Percentiles rank a stretch among this genome's conserved stretches.
Conservation (phyloP, 2,329 filamentous ascomycete species). For the Aspergillus texensis region DNA sequence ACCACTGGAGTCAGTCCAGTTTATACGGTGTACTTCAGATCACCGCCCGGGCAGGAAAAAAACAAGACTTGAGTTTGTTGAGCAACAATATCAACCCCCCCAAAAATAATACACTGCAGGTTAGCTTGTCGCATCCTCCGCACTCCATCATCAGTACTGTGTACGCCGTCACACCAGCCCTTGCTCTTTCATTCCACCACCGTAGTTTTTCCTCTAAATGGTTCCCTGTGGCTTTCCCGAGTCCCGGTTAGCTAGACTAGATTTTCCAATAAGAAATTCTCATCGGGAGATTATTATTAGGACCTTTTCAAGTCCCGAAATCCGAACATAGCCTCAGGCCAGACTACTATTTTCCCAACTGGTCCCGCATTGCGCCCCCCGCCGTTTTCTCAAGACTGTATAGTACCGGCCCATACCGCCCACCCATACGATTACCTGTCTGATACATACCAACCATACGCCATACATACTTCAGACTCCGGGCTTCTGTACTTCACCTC, state of each 20-base stretch:
- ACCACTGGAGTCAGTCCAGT: constrained; percentile 4
- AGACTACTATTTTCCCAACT: constrained; percentile 1
- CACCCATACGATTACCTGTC: constrained; percentile 2
- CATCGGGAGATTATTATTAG: not conserved
- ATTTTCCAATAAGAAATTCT: not conserved
- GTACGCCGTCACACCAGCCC: not conserved
- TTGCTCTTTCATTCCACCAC: not conserved
- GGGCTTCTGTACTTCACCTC: constrained; percentile 1
- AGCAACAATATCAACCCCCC: not conserved
- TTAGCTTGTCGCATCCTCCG: not conserved
- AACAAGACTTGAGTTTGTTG: constrained; percentile 2
- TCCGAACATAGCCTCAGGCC: not conserved
- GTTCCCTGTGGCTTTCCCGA: not conserved
- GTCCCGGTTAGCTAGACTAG: not conserved
- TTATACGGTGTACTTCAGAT: constrained; percentile 7
- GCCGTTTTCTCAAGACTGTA: not conserved
- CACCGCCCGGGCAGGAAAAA: constrained; percentile 3
- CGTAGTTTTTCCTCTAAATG: not conserved
- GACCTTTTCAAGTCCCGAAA: not conserved
- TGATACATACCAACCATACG: not conserved
- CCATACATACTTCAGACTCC: not conserved
- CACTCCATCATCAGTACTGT: not conserved
- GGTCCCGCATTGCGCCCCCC: not conserved
- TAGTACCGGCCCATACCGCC: not conserved
- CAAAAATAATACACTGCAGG: not conserved